Base-by-base conservation (phyloP, 2,329 filamentous ascomycete species). In the Mollisiaceae sp. region DNA sequence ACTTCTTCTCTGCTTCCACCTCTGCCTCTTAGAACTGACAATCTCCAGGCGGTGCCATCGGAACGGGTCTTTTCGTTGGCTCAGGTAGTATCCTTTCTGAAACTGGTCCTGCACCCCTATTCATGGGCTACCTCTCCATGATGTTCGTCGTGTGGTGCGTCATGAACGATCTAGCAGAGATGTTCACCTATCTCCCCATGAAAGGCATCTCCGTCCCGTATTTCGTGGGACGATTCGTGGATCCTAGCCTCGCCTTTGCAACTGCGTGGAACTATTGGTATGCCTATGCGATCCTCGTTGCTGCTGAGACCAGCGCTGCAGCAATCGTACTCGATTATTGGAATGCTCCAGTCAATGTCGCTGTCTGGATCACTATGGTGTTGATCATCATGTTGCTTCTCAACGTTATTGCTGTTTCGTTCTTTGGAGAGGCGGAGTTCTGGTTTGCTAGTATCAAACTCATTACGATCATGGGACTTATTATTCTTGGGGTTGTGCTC, bases 41-140 rank as follows among this genome's bases (percentile, higher is more conserved):
- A 54, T 39, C 43, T 2, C 52, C 41, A 64, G 70, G 83, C 74
- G 84, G 84, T 67, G 86, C 84, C 24, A 89, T 89, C 68, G 87
- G 87, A 63, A 89, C 87, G 3, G 87, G 87, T 70, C 81, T 89
- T 22, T 89, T 89, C 74, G 82, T 90, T 66, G 86, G 86, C 63
- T 86, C 85, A 43, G 87, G 87, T 27, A 78, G 78, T 65, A 86
- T 87, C 60, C 78, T 89, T 60, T 79, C 82, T 39, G 77, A 79
- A 11, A 82, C 83, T 35, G 88, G 88, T 1, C 88, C 88, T 2
- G 89, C 88, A 5, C 88, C 90, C 0, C 78, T 93, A 18, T 84
- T 93, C 75, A 88, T 93, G 76, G 88, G 86, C 27, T 93, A 92
- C 75, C 71, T 85, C 8, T 80, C 79, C 69, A 85, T 85, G 83